Evolutionary conservation across 148 eudicot genomes (phyloP), one percentile per base, ranked within the genome.

Genomic region (Silene uniflora): DNA sequence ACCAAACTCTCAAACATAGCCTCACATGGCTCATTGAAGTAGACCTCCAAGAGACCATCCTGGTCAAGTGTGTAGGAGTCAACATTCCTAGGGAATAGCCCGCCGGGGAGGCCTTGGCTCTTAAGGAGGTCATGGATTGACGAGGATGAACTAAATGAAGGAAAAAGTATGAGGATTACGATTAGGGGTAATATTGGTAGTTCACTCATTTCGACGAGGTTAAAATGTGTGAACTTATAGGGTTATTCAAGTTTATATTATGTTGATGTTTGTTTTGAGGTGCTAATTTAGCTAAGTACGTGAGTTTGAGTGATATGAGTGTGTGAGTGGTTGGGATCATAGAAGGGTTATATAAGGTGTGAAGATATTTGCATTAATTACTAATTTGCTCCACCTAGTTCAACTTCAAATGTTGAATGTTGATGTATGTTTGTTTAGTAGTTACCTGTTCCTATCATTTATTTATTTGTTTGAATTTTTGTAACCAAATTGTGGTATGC

Each of bases 71-170:
- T 75, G 66, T 78, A 93, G 0, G 86, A 80, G 67, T 85, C 80
- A 0, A 91, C 84, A 58, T 83, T 84, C 25, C 16, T 74, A 0
- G 98, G 98, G 81, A 93, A 91, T 0, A 91, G 84, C 1, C 98
- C 96, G 0, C 87, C 85, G 0, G 96, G 98, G 4, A 93, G 73
- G 17, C 96, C 98, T 22, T 78, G 64, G 81, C 85, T 83, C 39
- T 19, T 75, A 10, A 93, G 91, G 13, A 93, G 86, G 59, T 87
- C 88, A 3, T 93, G 93, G 61, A 92, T 81, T 42, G 91, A 75
- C 65, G 86, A 64, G 49, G 67, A 39, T 22, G 39, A 21, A 29
- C 16, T 47, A 42, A 9, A 10, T 13, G 47, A 27, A 16, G 11
- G 19, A 0, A 68, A 9, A 24, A 49, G 22, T 42, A 25, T 17